Conservation (phyloP, 177 flowering plant species). For the Tripterygium wilfordii region DNA sequence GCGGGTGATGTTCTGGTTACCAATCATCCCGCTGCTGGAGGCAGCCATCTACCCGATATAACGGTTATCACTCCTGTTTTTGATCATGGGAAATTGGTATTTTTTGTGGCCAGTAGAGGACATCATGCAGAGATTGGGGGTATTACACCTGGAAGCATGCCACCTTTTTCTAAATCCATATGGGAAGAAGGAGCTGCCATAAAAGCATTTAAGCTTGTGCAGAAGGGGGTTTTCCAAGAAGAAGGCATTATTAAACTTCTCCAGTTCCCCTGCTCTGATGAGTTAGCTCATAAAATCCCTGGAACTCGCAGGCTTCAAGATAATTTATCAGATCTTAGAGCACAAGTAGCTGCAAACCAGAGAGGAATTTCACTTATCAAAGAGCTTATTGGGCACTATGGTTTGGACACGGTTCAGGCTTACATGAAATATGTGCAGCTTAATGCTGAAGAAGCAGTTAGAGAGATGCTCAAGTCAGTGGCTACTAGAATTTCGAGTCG, state of each 20-base stretch:
- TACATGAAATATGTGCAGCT: constrained; percentile 91
- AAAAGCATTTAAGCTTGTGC: constrained; percentile 95
- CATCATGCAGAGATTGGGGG: constrained; percentile 99
- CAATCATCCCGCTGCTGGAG: constrained; percentile 95
- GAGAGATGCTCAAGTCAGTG: constrained; percentile 95
- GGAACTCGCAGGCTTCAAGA: constrained; percentile 97
- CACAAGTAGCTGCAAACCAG: constrained; percentile 98
- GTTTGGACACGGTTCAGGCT: constrained; percentile 80
- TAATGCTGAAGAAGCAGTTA: constrained; percentile 92
- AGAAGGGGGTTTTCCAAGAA: constrained; percentile 87
- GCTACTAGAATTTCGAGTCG: constrained; percentile 41
- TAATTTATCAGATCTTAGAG: constrained; percentile 91
- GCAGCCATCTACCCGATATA: constrained; percentile 97
- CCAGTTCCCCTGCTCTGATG: constrained; percentile 52
- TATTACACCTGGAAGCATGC: constrained; percentile 99
- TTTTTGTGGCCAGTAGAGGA: constrained; percentile 98
- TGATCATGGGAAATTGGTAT: constrained; percentile 64
- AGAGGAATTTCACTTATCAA: constrained; percentile 91
- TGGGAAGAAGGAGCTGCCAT: constrained; percentile 99
- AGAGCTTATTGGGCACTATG: constrained; percentile 91
- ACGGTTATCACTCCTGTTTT: constrained; percentile 96
- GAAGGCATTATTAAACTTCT: constrained; percentile 84
- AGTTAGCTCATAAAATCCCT: constrained; percentile 46
- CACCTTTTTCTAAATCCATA: constrained; percentile 90
- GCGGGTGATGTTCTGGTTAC: constrained; percentile 97